A percentile compares a stretch with the other conserved stretches of the same genome.
Evolutionary conservation across 139 green algal genomes (phyloP).

Genomic region (Chlorella sp.): DNA sequence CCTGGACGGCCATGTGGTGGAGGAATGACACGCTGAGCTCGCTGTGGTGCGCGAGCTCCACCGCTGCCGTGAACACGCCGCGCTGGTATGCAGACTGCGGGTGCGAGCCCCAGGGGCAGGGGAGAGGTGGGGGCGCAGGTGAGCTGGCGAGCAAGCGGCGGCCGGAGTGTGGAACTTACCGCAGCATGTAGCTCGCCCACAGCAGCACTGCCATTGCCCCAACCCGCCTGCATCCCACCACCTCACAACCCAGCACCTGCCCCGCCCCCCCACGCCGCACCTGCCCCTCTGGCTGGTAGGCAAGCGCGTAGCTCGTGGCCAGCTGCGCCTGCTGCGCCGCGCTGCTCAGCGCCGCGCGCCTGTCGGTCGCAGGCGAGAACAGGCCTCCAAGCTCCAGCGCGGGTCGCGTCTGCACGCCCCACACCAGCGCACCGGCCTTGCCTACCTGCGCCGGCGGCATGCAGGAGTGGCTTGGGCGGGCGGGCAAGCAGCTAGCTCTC

Average conservation of each 20-base stretch:
- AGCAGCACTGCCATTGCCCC: too few relatives aligned
- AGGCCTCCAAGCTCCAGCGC: slow-evolving; percentile 6
- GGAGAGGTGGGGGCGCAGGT: too few relatives aligned
- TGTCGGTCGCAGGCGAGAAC: slow-evolving; percentile 4
- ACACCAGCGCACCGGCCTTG: slow-evolving; percentile 15
- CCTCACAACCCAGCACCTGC: too few relatives aligned
- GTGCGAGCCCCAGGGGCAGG: too few relatives aligned
- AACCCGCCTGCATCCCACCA: too few relatives aligned
- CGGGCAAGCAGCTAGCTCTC: too few relatives aligned
- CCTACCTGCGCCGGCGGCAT: neutral
- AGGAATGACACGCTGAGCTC: slow-evolving; percentile 44
- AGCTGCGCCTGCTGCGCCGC: slow-evolving; percentile 11
- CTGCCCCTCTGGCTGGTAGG: slow-evolving; percentile 41
- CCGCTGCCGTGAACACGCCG: slow-evolving; percentile 54
- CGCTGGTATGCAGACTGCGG: too few relatives aligned
- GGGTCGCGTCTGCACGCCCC: slow-evolving; percentile 19
- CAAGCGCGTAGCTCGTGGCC: slow-evolving; percentile 36
- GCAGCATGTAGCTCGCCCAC: too few relatives aligned
- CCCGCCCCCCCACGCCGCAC: neutral
- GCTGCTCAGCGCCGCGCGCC: neutral
- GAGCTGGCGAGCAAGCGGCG: too few relatives aligned
- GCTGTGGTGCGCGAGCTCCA: slow-evolving; percentile 53
- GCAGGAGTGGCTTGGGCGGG: neutral
- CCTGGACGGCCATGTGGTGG: slow-evolving; percentile 70
- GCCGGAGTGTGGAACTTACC: too few relatives aligned